These are phyloP conservation scores for Fusarium duplospermum DNA, from an alignment of 2,329 filamentous ascomycete genomes.

Conservation along the genomic window DNA sequence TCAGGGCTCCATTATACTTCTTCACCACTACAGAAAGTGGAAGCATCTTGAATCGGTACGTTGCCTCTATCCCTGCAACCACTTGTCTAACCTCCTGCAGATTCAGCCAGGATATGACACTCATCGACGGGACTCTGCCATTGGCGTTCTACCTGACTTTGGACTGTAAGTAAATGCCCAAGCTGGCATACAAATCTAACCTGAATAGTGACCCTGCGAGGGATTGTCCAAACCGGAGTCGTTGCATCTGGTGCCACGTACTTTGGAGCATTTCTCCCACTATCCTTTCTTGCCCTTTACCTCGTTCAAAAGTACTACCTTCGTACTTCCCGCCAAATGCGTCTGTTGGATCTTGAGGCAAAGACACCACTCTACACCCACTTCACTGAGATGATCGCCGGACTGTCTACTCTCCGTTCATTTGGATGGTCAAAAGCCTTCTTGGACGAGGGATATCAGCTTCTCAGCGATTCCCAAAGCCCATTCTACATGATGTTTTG, in stretches of 20 bases:
- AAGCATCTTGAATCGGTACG: constrained; percentile 54
- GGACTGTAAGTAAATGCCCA: constrained; percentile 42
- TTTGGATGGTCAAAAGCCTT: constrained; percentile 59
- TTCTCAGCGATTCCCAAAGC: constrained; percentile 58
- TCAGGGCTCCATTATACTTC: constrained; percentile 54
- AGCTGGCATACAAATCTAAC: not conserved
- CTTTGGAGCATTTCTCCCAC: constrained; percentile 55
- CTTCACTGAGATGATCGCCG: constrained; percentile 61
- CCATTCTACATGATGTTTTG: constrained; percentile 62
- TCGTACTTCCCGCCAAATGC: constrained; percentile 63
- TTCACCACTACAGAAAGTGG: constrained; percentile 56
- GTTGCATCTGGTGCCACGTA: constrained; percentile 41
- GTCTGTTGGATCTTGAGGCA: constrained; percentile 63
- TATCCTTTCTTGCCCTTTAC: constrained; percentile 55
- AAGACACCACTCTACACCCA: constrained; percentile 63
- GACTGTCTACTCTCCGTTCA: constrained; percentile 61
- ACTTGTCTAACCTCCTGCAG: constrained; percentile 43
- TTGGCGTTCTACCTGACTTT: constrained; percentile 46
- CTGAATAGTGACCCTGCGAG: constrained; percentile 44
- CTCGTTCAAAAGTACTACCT: constrained; percentile 62
- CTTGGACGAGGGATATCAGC: constrained; percentile 47
- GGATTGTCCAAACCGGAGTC: constrained; percentile 36
- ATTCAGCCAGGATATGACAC: constrained; percentile 57
- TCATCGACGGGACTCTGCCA: constrained; percentile 55
- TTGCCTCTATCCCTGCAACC: constrained; percentile 9